Evolutionary conservation across 2,329 filamentous ascomycete genomes (phyloP), one percentile per base, ranked within the genome.

Genomic region (Myriangium duriaei): DNA sequence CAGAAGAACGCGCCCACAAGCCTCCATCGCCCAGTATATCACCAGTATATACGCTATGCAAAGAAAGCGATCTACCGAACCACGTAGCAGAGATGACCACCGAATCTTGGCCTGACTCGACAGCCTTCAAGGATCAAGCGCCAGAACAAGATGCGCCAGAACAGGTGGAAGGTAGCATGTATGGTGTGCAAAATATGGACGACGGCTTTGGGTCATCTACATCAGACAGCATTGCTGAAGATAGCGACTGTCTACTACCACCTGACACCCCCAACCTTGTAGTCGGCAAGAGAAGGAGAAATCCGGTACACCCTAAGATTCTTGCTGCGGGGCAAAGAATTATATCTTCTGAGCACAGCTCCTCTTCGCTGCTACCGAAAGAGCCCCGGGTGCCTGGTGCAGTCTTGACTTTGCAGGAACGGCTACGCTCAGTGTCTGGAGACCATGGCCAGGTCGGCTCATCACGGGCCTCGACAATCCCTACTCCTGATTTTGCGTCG

Each of bases 11-110:
- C n/a, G n/a, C n/a, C n/a, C n/a, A n/a, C 21, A 26, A 26, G n/a
- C n/a, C 21, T 26, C 7, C 21, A n/a, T 7, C 21, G 7, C 21
- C 7, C n/a, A 7, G 21, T 26, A n/a, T 26, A 26, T n/a, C 21
- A n/a, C 7, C 7, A 26, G 21, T 7, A 7, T 26, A 7, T 26
- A 26, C 21, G 21, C 21, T 39, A 16, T 39, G 18, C 18, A 32
- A 32, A 17, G 36, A 39, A 15, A 39, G 30, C 17, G 36, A 32
- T 15, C 17, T 39, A 5, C 17, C 19, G 13, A 12, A 36, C 12
- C 71, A 67, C 45, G 69, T 68, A 48, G 59, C 63, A 41, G 64
- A 69, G 37, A 54, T 68, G 47, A 62, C 70, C 42, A 53, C 54
- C 16, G 56, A 9, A 14, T n/a, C 24, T 24, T 11, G 15, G 12